These are phyloP conservation scores for Spiraea crenata DNA, from an alignment of 331 rosid species.

Conservation along the genomic window DNA sequence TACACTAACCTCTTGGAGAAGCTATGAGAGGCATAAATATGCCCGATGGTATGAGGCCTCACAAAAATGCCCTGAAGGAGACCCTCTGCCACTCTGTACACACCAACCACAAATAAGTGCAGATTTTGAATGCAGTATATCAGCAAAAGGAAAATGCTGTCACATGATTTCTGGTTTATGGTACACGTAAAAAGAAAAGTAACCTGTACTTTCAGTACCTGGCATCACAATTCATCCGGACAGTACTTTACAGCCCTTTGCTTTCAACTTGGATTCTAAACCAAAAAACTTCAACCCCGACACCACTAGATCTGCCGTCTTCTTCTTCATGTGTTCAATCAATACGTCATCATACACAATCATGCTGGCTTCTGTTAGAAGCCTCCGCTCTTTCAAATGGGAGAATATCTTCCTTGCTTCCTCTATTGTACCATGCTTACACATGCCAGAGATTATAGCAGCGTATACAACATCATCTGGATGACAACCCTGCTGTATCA, in stretches of 20 bases:
- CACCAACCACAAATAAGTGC: background rate
- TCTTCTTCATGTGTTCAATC: conserved; percentile 77
- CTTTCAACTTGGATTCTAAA: conserved; percentile 71
- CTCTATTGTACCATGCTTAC: conserved; percentile 67
- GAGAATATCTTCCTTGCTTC: conserved; percentile 76
- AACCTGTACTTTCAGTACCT: background rate
- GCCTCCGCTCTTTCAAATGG: conserved; percentile 45
- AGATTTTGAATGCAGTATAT: background rate
- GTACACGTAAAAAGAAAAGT: background rate
- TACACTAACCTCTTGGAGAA: conserved; percentile 3
- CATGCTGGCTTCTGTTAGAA: conserved; percentile 59
- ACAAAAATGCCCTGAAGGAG: background rate
- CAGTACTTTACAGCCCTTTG: conserved; percentile 54
- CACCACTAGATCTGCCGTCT: conserved; percentile 74
- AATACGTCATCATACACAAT: conserved; percentile 68
- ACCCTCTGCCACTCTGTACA: background rate
- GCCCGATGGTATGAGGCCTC: background rate
- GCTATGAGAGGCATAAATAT: background rate
- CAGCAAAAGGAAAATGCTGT: background rate
- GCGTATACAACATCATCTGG: conserved; percentile 46
- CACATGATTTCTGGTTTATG: background rate
- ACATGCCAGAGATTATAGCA: conserved; percentile 74
- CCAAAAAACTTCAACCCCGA: conserved; percentile 79
- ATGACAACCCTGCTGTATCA: conserved; percentile 67
- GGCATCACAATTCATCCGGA: conserved; percentile 38